Evolutionary conservation across 1,284 basidiomycete genomes (phyloP).

Genomic region (Cutaneotrichosporon sp.): DNA sequence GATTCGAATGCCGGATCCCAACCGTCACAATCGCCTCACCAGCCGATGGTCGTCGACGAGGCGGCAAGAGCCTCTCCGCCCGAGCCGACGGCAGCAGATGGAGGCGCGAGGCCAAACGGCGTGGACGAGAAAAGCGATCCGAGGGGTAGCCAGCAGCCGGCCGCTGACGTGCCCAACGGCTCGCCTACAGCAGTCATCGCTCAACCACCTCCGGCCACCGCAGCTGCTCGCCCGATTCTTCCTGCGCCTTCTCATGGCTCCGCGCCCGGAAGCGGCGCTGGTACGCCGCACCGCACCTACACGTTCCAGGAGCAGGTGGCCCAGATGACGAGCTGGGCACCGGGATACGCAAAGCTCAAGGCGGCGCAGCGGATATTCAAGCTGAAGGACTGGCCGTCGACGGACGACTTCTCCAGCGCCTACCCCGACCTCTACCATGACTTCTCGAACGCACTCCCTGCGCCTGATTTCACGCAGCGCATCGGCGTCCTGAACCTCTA

Average conservation of each 20-base stretch:
- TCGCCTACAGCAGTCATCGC: not conserved
- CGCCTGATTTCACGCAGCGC: slow-evolving; percentile 81
- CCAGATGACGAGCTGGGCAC: not conserved
- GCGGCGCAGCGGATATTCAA: slow-evolving; percentile 37
- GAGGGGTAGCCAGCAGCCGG: not conserved
- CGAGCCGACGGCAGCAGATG: not conserved
- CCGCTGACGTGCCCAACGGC: not conserved
- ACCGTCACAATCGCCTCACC: not conserved
- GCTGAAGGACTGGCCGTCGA: slow-evolving; percentile 80
- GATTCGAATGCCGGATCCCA: not conserved
- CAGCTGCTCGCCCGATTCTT: not conserved
- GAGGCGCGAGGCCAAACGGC: not conserved
- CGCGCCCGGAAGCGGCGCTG: not conserved
- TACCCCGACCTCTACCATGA: slow-evolving; percentile 89
- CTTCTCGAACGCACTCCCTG: slow-evolving; percentile 77
- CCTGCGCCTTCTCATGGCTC: not conserved
- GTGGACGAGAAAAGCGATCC: not conserved
- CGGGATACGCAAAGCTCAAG: slow-evolving; percentile 68
- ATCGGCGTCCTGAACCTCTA: slow-evolving; percentile 87
- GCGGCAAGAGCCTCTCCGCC: not conserved
- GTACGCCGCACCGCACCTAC: not conserved
- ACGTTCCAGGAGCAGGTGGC: slow-evolving; percentile 58
- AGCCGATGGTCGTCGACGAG: not conserved
- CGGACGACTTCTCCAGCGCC: slow-evolving; percentile 74
- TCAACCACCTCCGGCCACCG: not conserved